These are phyloP conservation scores for Sarocladium brachiariae DNA, from an alignment of 2,329 filamentous ascomycete genomes.

Conservation along the genomic window DNA sequence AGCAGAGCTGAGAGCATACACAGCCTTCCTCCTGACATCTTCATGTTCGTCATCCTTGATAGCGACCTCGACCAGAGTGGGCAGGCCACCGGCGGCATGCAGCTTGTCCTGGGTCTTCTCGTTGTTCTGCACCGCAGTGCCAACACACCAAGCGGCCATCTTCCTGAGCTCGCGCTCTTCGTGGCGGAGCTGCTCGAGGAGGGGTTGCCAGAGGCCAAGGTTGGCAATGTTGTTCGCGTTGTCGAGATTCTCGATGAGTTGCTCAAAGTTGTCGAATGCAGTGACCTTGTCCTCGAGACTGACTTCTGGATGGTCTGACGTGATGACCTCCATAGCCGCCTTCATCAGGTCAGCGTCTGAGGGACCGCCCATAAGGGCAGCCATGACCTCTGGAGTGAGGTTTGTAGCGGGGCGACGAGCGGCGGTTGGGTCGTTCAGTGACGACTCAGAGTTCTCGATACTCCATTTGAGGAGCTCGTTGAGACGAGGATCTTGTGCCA, in stretches of 20 bases:
- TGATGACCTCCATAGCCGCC: constrained; percentile 71
- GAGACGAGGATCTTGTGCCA: constrained; percentile 49
- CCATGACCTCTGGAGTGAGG: constrained; percentile 64
- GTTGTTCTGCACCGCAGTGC: constrained; percentile 96
- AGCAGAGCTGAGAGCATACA: constrained; percentile 81
- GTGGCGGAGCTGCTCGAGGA: constrained; percentile 63
- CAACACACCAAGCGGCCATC: constrained; percentile 91
- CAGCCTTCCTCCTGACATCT: constrained; percentile 73
- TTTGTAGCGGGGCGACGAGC: constrained; percentile 28
- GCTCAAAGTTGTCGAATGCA: constrained; percentile 93
- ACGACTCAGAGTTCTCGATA: constrained; percentile 40
- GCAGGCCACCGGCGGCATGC: constrained; percentile 58
- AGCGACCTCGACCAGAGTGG: constrained; percentile 59
- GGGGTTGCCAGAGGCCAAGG: constrained; percentile 72
- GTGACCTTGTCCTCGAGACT: constrained; percentile 69
- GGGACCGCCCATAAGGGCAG: constrained; percentile 72
- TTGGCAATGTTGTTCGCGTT: constrained; percentile 91
- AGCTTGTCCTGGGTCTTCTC: constrained; percentile 70
- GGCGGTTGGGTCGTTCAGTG: constrained; percentile 22
- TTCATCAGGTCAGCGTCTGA: constrained; percentile 91
- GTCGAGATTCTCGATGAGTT: constrained; percentile 85
- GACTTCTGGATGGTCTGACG: constrained; percentile 51
- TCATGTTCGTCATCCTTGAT: constrained; percentile 52
- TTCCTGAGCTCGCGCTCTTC: constrained; percentile 65
- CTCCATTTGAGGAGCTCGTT: constrained; percentile 78